Evolutionary conservation across 2,329 filamentous ascomycete species (phyloP), one percentile per base, ranked within the genome.

Genomic region (Clathrospora elynae): DNA sequence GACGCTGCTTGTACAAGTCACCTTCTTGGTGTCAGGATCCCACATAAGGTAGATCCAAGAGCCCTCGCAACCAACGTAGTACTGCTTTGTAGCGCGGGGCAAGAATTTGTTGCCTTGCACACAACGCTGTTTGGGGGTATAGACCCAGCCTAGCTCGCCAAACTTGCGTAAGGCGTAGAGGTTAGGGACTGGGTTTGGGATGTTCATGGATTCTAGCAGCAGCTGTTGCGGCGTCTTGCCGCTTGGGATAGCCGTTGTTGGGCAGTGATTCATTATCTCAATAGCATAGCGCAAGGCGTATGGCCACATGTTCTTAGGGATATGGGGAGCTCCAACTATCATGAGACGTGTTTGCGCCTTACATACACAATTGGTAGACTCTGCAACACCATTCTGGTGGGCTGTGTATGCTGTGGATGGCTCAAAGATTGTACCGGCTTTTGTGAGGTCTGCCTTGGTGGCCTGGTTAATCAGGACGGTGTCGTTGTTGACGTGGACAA

Each of bases 21-120:
- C 14, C 11, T 31, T 31, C 29, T 31, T 5, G 11, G 29, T 18
- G 11, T 31, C 29, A 6, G 17, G 29, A 13, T 31, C 17, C 29
- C 14, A 31, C 14, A 31, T 31, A 18, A 31, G 29, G 14, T 31
- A 31, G 29, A 31, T 31, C 5, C 29, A 18, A 18, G 29, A 31
- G n/a, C 29, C 14, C 14, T 31, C 14, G 29, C 29, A 13, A 14
- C 29, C 14, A 18, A 31, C 17, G 14, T 14, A 31, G 29, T 31
- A 31, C 29, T 14, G 13, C 14, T 31, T 31, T 9, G 14, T 10
- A 18, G 29, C 29, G 29, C 29, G 29, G 4, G 29, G 29, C 6
- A 13, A 9, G 17, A 31, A 31, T 13, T 31, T 31, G 6, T 31
- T 11, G 29, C 29, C 29, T 18, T 31, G 14, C 17, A 31, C 29